Evolutionary conservation across 768 basidiomycete species (phyloP).

Genomic region (Tephrocybe sp.): DNA sequence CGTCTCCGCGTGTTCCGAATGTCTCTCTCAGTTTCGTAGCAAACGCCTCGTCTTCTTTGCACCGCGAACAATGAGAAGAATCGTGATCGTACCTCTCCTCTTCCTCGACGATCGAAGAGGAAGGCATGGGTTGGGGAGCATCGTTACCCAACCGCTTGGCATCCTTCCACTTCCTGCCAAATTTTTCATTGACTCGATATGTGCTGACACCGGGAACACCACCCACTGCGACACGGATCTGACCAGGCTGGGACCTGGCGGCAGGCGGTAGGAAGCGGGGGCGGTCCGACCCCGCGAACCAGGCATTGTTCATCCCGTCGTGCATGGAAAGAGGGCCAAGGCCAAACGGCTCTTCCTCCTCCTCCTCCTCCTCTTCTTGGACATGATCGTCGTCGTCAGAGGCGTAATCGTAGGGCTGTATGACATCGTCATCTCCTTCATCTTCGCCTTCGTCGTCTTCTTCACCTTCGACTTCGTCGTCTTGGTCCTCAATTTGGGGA

Average conservation of each 20-base stretch:
- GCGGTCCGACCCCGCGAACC: slow-evolving; percentile 17
- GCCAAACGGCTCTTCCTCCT: slow-evolving; percentile 19
- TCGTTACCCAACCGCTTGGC: slow-evolving; percentile 5
- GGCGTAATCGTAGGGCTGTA: too few species aligned
- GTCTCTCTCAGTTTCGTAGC: not conserved
- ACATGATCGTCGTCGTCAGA: too few species aligned
- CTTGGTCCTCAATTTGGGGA: not conserved
- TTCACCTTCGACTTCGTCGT: slow-evolving; percentile 6
- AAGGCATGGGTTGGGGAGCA: not conserved
- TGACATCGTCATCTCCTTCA: slow-evolving; percentile 21
- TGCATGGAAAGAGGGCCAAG: not conserved
- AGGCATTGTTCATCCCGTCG: slow-evolving; percentile 18
- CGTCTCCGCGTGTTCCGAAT: not conserved
- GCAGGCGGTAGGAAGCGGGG: slow-evolving; percentile 5
- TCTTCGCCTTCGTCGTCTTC: slow-evolving; percentile 6
- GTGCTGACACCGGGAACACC: not conserved
- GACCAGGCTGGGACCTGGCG: not conserved
- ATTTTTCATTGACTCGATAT: not conserved
- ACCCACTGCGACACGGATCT: not conserved
- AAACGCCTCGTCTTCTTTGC: slow-evolving; percentile 1
- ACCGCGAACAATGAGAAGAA: not conserved
- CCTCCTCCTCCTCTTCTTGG: slow-evolving; percentile 24
- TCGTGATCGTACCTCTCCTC: slow-evolving; percentile 5
- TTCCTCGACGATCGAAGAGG: not conserved
- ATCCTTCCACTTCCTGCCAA: slow-evolving; percentile 16